Base-by-base conservation (phyloP, 139 green algal genomes). In the Chlamydomonas sp. region DNA sequence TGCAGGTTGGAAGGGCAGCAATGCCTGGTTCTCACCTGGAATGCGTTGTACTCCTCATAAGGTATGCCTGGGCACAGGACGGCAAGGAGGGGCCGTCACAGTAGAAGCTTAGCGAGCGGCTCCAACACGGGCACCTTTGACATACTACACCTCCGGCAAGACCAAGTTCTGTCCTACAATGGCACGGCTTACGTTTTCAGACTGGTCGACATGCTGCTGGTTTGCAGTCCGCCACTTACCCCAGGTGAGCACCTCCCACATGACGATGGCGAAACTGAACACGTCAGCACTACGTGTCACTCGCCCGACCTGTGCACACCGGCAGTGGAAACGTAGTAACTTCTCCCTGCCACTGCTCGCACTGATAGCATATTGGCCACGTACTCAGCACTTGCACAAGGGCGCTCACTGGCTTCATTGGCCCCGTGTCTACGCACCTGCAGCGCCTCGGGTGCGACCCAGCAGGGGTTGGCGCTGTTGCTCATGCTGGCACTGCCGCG, bases 211-310 rank as follows among this genome's bases (percentile, higher is more conserved):
- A 49, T 49, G 31, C 31, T 49, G 31, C 31, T 49, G 31, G 31
- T 49, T 49, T 49, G 31, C 31, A 49, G 31, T 49, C 31, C 31
- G 31, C 31, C 31, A 49, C 31, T 49, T 49, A 49, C 31, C 72
- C 89, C 84, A 91, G 18, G 89, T 91, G 59, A 91, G 79, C 83
- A 89, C 20, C 88, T 91, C 88, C 77, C 83, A 91, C 88, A 91
- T 89, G 83, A 91, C 84, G 78, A 91, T 86, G 20, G 63, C 67
- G 15, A 91, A 89, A n/a, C 59, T 83, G 68, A 86, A 89, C 18
- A 91, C 82, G 63, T 89, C 82, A 4, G 82, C 61, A 9, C 59
- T 58, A 16, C 76, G 77, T 1, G 59, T 84, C 3, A 84, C n/a
- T n/a, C 63, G 64, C 8, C 79, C 63, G 5, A 74, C n/a, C 78